Conservation (phyloP, 2,329 filamentous ascomycete species). For the Fusarium brevicatenulatum region DNA sequence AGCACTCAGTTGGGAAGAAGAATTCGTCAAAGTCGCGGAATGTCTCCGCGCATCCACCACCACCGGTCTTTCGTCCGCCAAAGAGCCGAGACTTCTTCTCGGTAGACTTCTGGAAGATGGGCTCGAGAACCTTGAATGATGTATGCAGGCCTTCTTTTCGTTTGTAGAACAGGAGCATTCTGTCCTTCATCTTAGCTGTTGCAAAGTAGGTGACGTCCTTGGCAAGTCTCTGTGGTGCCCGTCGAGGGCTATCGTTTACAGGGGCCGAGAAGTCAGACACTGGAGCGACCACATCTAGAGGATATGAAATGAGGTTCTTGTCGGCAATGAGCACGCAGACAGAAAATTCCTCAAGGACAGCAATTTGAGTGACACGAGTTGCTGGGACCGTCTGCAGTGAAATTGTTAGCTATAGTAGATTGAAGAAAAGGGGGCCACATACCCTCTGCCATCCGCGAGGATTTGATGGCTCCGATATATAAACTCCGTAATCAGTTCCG, state of each 20-base stretch:
- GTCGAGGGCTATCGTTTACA: slow-evolving; percentile 76
- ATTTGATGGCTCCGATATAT: slow-evolving; percentile 86
- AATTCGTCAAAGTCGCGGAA: slow-evolving; percentile 99
- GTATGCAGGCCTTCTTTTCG: slow-evolving; percentile 92
- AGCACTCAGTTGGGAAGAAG: slow-evolving; percentile 96
- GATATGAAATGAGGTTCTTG: slow-evolving; percentile 90
- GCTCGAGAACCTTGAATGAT: slow-evolving; percentile 96
- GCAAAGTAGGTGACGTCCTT: slow-evolving; percentile 98
- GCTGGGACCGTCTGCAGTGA: slow-evolving; percentile 75
- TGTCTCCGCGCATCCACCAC: slow-evolving; percentile 83
- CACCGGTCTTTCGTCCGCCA: slow-evolving; percentile 65
- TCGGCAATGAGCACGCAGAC: slow-evolving; percentile 92
- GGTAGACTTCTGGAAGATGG: slow-evolving; percentile 90
- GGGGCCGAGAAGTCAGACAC: slow-evolving; percentile 70
- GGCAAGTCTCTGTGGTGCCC: slow-evolving; percentile 90
- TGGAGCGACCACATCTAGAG: slow-evolving; percentile 83
- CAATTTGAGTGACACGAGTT: slow-evolving; percentile 85
- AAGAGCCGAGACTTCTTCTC: slow-evolving; percentile 81
- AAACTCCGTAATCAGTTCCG: slow-evolving; percentile 95
- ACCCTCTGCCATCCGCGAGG: slow-evolving; percentile 92
- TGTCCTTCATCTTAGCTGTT: slow-evolving; percentile 96
- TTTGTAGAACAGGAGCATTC: slow-evolving; percentile 95
- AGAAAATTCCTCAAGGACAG: slow-evolving; percentile 95
- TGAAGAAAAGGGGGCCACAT: slow-evolving; percentile 50
- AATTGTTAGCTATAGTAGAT: slow-evolving; percentile 29